Conservation (phyloP, 768 basidiomycete species). For the Tephrocybe sp. region DNA sequence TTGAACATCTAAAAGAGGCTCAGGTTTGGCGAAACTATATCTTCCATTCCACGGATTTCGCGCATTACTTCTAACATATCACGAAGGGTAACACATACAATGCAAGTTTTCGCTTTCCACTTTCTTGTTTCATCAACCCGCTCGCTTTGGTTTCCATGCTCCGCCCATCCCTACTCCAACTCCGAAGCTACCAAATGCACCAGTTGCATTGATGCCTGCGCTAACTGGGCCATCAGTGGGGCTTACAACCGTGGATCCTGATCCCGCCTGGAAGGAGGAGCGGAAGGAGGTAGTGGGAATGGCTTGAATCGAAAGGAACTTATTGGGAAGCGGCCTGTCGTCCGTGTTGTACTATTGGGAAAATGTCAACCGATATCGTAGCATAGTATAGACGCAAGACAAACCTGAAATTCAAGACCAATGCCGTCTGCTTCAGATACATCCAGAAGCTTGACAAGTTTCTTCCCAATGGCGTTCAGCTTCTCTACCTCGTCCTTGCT, state of each 20-base stretch:
- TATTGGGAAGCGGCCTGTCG: constrained; percentile 77
- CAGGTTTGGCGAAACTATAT: no score
- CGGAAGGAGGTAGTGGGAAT: constrained; percentile 68
- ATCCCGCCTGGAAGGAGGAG: constrained; percentile 54
- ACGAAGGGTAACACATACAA: background rate
- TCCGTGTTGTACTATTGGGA: constrained; percentile 76
- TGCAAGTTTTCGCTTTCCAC: background rate
- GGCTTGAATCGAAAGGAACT: constrained; percentile 79
- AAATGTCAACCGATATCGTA: background rate
- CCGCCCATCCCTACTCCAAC: constrained; percentile 24
- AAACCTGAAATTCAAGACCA: constrained; percentile 88
- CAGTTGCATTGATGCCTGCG: constrained; percentile 15
- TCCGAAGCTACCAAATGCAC: constrained; percentile 35
- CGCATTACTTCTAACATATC: constrained; percentile 6
- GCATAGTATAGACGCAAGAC: constrained; percentile 18
- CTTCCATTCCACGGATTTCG: no score
- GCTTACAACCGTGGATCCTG: constrained; percentile 3
- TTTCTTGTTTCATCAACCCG: constrained; percentile 1
- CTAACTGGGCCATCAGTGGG: constrained; percentile 12
- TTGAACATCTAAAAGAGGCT: no score
- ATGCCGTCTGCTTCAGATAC: constrained; percentile 83
- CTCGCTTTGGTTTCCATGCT: constrained; percentile 26
- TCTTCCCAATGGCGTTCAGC: constrained; percentile 83
- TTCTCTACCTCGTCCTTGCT: constrained; percentile 83
- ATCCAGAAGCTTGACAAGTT: constrained; percentile 79